Evolutionary conservation across 306 rosid genomes (phyloP).

Genomic region (Psophocarpus tetragonolobus): DNA sequence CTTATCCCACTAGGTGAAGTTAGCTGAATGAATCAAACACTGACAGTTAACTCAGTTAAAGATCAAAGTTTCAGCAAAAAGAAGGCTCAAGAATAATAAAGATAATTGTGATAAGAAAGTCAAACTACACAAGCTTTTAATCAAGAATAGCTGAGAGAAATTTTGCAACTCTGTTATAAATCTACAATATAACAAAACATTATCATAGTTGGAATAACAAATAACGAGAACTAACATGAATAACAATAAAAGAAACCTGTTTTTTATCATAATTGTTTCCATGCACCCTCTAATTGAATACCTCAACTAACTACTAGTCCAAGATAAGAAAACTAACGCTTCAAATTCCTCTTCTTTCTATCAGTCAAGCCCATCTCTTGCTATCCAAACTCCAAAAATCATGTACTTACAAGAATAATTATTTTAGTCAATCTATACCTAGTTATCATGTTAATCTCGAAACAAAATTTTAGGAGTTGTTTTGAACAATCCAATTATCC

Average conservation of each 20-base stretch:
- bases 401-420: background rate
- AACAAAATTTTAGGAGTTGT: background rate
- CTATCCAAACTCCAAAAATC: background rate
- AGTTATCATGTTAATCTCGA: background rate
- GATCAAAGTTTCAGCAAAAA: no score
- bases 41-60: no score
- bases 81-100: background rate
- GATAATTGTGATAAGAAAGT: constrained; percentile 1
- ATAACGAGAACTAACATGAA: constrained; percentile 10
- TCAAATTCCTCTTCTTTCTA: background rate
- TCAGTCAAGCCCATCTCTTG: background rate
- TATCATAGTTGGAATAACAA: background rate
- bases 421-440: background rate
- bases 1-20: no score
- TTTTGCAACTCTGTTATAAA: background rate
- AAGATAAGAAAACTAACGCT: constrained; percentile 14
- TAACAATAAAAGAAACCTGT: constrained; percentile 16
- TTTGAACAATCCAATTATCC: background rate
- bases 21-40: no score
- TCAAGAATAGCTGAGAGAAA: background rate
- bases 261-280: background rate
- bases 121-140: constrained; percentile 6
- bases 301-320: constrained; percentile 11
- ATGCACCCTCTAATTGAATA: background rate
- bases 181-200: constrained; percentile 13